phyloP scores from a whole-genome alignment of 192 early-diverging fungal genomes.

The Diversispora epigaea region DNA sequence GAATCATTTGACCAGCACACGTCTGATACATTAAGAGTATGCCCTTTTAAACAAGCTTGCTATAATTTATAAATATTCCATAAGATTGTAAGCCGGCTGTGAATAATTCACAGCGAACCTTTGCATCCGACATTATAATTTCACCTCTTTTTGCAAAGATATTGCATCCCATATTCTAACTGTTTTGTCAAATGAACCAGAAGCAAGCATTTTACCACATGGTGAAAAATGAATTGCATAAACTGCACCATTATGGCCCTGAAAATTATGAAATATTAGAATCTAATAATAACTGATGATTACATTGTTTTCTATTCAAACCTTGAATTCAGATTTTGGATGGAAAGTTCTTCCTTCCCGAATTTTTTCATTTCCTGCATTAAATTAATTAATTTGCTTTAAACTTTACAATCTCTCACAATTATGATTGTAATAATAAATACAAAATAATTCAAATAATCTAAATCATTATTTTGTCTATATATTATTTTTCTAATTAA shows the following conservation, averaged over 20 bases:
- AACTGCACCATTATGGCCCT: conserved; percentile 90
- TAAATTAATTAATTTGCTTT: neutral
- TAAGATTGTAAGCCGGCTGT: too few species aligned
- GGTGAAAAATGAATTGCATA: conserved; percentile 88
- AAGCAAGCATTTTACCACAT: conserved; percentile 75
- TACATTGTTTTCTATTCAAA: conserved; percentile 23
- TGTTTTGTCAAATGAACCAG: conserved; percentile 94
- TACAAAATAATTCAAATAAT: too few species aligned
- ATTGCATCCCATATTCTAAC: conserved; percentile 86
- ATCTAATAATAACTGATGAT: neutral
- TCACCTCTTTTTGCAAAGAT: conserved; percentile 65
- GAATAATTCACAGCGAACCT: too few species aligned
- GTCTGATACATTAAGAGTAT: conserved; percentile 77
- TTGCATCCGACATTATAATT: too few species aligned
- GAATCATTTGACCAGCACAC: conserved; percentile 75
- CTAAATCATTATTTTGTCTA: too few species aligned
- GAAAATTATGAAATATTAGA: neutral
- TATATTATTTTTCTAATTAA: too few species aligned
- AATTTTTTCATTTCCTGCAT: conserved; percentile 29
- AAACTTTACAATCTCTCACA: too few species aligned
- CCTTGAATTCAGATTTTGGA: conserved; percentile 68
- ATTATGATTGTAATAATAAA: too few species aligned
- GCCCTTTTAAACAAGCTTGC: conserved; percentile 68
- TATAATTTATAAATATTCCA: conserved; percentile 27
- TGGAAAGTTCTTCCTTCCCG: conserved; percentile 59